Evolutionary conservation across 352 stramenopile species (phyloP).

Genomic region (Globisporangium canariense): DNA sequence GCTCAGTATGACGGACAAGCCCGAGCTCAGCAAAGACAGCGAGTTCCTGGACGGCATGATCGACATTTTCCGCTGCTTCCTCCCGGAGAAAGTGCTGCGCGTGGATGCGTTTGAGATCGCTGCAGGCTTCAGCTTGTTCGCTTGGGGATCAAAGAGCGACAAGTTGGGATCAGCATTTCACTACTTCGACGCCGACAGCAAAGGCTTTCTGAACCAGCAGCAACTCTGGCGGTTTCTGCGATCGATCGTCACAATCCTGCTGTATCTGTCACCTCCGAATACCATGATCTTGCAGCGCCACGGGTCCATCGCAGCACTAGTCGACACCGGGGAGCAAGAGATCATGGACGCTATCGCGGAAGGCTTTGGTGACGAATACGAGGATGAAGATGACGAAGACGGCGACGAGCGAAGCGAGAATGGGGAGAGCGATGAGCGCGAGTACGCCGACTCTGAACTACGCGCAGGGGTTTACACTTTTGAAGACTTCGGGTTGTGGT

Average conservation of each 20-base stretch:
- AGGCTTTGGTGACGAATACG: conserved; percentile 31
- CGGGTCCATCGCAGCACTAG: conserved; percentile 63
- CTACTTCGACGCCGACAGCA: conserved; percentile 83
- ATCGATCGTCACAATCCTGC: conserved; percentile 68
- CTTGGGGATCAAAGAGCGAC: conserved; percentile 84
- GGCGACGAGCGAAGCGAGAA: conserved; percentile 28
- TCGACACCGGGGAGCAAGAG: conserved; percentile 74
- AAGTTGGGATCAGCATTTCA: conserved; percentile 82
- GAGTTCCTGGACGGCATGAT: conserved; percentile 77
- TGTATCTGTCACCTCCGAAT: conserved; percentile 66
- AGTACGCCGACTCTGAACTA: conserved; percentile 47
- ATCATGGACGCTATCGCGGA: conserved; percentile 80
- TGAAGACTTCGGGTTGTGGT: conserved; percentile 84
- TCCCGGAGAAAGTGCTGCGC: conserved; percentile 54
- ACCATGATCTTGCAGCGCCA: conserved; percentile 54
- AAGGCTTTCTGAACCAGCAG: conserved; percentile 71
- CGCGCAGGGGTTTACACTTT: conserved; percentile 66
- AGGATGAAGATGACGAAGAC: conserved; percentile 32
- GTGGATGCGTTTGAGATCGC: conserved; percentile 85
- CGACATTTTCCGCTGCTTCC: conserved; percentile 67
- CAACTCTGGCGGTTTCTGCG: conserved; percentile 85
- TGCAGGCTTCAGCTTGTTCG: conserved; percentile 76
- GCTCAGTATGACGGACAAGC: conserved; percentile 67
- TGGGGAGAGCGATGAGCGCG: conserved; percentile 13
- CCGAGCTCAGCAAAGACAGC: conserved; percentile 72